Conservation (phyloP, 345 rosid species). For the Eucalyptus dawsonii region DNA sequence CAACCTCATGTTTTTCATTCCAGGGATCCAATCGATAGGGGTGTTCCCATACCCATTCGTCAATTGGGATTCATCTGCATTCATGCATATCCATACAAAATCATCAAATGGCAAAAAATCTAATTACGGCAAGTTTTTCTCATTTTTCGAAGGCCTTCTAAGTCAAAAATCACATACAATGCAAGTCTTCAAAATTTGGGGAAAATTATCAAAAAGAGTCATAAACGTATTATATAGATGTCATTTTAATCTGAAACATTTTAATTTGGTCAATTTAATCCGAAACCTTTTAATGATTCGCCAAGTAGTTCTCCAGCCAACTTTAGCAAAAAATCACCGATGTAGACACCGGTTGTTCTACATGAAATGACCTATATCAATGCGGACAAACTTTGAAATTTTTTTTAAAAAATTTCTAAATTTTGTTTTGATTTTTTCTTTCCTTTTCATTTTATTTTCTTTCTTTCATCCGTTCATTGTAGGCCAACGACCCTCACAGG, state of each 20-base stretch:
- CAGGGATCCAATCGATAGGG: neutral
- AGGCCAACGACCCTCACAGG: neutral
- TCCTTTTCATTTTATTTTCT: too few species aligned
- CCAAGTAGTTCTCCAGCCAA: neutral
- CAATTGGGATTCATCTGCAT: neutral
- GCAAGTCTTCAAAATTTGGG: neutral
- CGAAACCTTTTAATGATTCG: fast-evolving
- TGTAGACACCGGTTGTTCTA: neutral
- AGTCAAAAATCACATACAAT: neutral
- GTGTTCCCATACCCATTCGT: neutral
- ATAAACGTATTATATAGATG: neutral
- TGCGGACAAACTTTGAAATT: too few species aligned
- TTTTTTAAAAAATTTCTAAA: too few species aligned
- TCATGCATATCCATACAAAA: neutral
- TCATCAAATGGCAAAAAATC: neutral
- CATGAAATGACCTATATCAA: neutral
- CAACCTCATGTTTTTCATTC: neutral
- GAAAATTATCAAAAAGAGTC: neutral
- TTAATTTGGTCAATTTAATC: neutral
- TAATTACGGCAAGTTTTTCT: neutral
- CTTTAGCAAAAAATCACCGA: neutral
- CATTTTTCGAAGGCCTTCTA: too few species aligned
- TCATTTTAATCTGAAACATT: neutral
- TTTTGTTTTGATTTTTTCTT: too few species aligned
- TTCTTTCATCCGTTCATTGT: too few species aligned